phyloP scores from a whole-genome alignment of 805 yeast genomes.

The Millerozyma acaciae region DNA sequence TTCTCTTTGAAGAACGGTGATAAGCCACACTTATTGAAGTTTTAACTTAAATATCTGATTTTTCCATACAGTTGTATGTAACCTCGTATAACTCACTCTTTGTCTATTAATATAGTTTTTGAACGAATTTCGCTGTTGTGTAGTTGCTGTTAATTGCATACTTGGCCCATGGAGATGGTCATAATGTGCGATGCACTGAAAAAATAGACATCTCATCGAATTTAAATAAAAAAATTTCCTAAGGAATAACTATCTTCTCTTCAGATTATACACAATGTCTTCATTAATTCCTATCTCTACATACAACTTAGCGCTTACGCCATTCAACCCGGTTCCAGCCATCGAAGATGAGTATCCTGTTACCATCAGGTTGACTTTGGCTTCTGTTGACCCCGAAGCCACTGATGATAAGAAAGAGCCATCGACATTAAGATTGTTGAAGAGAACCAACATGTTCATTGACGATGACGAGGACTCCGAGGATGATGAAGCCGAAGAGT shows the following conservation, averaged over 20 bases:
- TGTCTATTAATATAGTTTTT: slow-evolving; percentile 29
- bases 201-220: neutral
- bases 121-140: slow-evolving; percentile 2
- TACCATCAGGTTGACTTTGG: slow-evolving; percentile 88
- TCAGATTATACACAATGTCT: slow-evolving; percentile 45
- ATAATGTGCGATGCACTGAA: too few species aligned
- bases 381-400: slow-evolving; percentile 90
- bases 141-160: too few species aligned
- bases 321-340: slow-evolving; percentile 85
- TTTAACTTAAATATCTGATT: slow-evolving; percentile 47
- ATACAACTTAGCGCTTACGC: slow-evolving; percentile 78
- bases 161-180: too few species aligned
- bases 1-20: slow-evolving; percentile 98
- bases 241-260: neutral
- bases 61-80: too few species aligned
- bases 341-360: slow-evolving; percentile 83
- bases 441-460: slow-evolving; percentile 49
- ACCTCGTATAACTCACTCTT: slow-evolving; percentile 18
- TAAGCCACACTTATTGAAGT: slow-evolving; percentile 96
- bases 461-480: slow-evolving; percentile 44
- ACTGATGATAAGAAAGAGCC: slow-evolving; percentile 79
- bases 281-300: slow-evolving; percentile 80
- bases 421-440: slow-evolving; percentile 84
- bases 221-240: neutral
- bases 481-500: slow-evolving; percentile 40